Percentiles rank a stretch among this genome's conserved stretches.
Conservation (phyloP, 2,329 filamentous ascomycete genomes). For the Clonostachys rhizophaga region DNA sequence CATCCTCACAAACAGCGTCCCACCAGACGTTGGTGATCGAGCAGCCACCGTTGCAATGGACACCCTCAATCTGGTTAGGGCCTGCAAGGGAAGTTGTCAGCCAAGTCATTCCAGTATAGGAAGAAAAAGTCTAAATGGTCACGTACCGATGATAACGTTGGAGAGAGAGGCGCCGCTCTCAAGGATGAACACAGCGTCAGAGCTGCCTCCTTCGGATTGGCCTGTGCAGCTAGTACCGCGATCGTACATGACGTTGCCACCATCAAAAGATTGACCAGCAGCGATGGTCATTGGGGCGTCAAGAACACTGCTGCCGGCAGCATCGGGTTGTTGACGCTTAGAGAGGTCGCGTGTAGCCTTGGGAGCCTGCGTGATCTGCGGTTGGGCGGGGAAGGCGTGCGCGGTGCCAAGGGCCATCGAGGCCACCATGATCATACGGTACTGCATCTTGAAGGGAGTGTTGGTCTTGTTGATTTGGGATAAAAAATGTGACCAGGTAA, state of each 20-base stretch:
- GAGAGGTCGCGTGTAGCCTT: not conserved
- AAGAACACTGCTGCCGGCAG: conserved; percentile 12
- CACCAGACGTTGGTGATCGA: conserved; percentile 30
- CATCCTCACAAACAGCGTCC: conserved; percentile 29
- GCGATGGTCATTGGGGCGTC: conserved; percentile 14
- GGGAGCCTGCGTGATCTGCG: no score
- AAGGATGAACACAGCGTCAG: conserved; percentile 43
- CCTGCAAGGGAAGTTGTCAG: conserved; percentile 10
- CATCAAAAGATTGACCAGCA: conserved; percentile 20
- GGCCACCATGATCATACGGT: no score
- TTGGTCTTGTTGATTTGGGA: no score
- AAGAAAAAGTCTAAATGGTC: no score
- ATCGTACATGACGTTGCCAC: conserved; percentile 18
- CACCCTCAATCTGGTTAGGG: conserved; percentile 38
- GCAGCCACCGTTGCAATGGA: conserved; percentile 44
- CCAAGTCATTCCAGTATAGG: no score
- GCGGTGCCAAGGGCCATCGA: not conserved
- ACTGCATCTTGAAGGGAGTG: no score
- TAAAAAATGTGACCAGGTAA: no score
- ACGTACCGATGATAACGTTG: conserved; percentile 42
- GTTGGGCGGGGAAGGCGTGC: no score
- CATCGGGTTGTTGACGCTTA: conserved; percentile 8
- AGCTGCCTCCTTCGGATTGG: conserved; percentile 13
- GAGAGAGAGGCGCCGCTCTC: conserved; percentile 41
- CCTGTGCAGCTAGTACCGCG: conserved; percentile 16